Evolutionary conservation across 2,329 filamentous ascomycete species (phyloP).

Genomic region (Diaporthe ampelina): DNA sequence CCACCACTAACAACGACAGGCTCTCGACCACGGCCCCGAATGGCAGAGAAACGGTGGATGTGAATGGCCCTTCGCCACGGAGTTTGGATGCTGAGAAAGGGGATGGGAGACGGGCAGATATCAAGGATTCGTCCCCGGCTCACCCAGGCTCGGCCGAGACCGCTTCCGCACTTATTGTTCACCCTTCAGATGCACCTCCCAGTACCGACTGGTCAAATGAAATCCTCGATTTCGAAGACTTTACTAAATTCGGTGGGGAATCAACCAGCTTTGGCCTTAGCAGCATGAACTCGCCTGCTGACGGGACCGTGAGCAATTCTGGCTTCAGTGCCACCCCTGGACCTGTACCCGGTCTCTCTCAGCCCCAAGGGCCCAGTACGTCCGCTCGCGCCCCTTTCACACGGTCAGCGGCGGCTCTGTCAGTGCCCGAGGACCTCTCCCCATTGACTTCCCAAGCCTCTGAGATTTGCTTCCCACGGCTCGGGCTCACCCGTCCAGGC

Average conservation of each 20-base stretch:
- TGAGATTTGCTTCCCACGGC: not conserved
- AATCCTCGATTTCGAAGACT: not conserved
- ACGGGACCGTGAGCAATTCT: not conserved
- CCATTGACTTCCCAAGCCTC: not conserved
- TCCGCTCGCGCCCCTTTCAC: not conserved
- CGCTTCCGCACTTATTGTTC: not conserved
- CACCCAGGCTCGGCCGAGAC: not conserved
- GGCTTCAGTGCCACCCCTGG: not conserved
- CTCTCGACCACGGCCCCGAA: not conserved
- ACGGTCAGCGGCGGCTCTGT: not conserved
- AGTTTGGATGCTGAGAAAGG: not conserved
- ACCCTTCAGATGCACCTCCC: not conserved
- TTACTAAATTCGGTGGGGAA: not conserved
- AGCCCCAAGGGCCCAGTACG: no score
- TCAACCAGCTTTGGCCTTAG: not conserved
- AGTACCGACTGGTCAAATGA: constrained; percentile 16
- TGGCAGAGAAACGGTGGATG: not conserved
- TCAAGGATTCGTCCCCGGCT: not conserved
- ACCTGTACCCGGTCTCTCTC: not conserved
- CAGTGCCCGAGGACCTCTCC: not conserved
- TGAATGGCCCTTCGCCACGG: not conserved
- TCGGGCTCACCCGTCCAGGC: not conserved
- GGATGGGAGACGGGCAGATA: not conserved
- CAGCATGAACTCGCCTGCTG: not conserved
- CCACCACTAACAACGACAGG: not conserved